A percentile compares a stretch with the other conserved stretches of the same genome.
phyloP scores from a whole-genome alignment of 331 rosid genomes.

The Phaseolus coccineus region DNA sequence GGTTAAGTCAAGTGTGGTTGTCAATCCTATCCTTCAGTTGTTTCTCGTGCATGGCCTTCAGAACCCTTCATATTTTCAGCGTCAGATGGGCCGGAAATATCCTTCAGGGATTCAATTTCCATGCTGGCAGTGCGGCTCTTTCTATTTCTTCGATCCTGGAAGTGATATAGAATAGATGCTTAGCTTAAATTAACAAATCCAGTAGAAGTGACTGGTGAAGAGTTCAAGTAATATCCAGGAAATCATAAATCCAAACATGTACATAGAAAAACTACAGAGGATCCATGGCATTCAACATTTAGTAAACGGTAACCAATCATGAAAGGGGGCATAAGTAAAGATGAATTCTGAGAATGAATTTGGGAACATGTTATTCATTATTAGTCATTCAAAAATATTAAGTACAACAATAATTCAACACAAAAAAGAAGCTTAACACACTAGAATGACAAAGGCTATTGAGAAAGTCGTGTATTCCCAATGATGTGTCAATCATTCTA shows the following conservation, averaged over 20 bases:
- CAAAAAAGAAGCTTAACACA: slow-evolving; percentile 4
- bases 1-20: slow-evolving; percentile 47
- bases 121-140: slow-evolving; percentile 72
- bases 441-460: neutral
- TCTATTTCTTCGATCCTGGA: slow-evolving; percentile 89
- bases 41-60: slow-evolving; percentile 52
- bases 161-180: neutral
- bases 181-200: neutral
- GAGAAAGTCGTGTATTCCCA: neutral
- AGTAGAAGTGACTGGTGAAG: neutral
- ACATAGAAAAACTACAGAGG: neutral
- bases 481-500: neutral
- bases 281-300: neutral
- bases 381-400: neutral
- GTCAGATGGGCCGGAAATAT: slow-evolving; percentile 58
- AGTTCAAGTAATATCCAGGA: neutral
- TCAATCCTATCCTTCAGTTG: slow-evolving; percentile 58
- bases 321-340: neutral
- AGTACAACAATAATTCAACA: slow-evolving; percentile 8
- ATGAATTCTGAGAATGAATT: slow-evolving; percentile 3
- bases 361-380: neutral
- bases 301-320: neutral
- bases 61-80: slow-evolving; percentile 54
- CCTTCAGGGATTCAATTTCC: slow-evolving; percentile 79
- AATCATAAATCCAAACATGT: neutral